These are phyloP conservation scores for Pleurotus sapidus DNA, from an alignment of 768 basidiomycete species.

Conservation along the genomic window DNA sequence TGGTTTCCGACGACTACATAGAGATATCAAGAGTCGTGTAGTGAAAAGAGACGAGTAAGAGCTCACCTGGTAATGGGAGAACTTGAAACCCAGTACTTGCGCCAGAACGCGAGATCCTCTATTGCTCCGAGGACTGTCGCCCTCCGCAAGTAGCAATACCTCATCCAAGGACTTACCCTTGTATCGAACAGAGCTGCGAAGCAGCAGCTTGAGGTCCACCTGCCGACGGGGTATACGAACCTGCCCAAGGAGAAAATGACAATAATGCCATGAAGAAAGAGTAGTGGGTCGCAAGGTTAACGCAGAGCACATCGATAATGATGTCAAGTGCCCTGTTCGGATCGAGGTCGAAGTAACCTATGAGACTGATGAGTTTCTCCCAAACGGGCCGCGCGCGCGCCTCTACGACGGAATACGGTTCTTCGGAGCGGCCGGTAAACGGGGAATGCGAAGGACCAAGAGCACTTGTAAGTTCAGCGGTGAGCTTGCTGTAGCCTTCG, in stretches of 20 bases:
- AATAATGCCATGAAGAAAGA: conserved; percentile 87
- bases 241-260: conserved; percentile 86
- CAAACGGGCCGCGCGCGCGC: conserved; percentile 68
- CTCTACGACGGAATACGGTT: conserved; percentile 53
- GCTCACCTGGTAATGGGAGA: conserved; percentile 68
- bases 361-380: conserved; percentile 84
- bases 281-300: conserved; percentile 79
- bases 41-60: conserved; percentile 17
- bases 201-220: conserved; percentile 30
- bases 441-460: conserved; percentile 74
- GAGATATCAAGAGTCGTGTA: conserved; percentile 9
- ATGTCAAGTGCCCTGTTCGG: conserved; percentile 93
- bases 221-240: conserved; percentile 31
- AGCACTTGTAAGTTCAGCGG: conserved; percentile 76
- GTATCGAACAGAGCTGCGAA: conserved; percentile 37
- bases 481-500: conserved; percentile 94
- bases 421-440: conserved; percentile 61
- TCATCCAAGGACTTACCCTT: conserved; percentile 66
- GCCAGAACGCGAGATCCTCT: conserved; percentile 64
- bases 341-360: conserved; percentile 96
- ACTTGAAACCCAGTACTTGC: conserved; percentile 98
- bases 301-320: conserved; percentile 86
- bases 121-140: conserved; percentile 18
- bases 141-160: conserved; percentile 55
- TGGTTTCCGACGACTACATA: conserved; percentile 49